These are phyloP conservation scores for Aspergillus costaricaensis DNA, from an alignment of 2,329 filamentous ascomycete genomes.

Conservation along the genomic window DNA sequence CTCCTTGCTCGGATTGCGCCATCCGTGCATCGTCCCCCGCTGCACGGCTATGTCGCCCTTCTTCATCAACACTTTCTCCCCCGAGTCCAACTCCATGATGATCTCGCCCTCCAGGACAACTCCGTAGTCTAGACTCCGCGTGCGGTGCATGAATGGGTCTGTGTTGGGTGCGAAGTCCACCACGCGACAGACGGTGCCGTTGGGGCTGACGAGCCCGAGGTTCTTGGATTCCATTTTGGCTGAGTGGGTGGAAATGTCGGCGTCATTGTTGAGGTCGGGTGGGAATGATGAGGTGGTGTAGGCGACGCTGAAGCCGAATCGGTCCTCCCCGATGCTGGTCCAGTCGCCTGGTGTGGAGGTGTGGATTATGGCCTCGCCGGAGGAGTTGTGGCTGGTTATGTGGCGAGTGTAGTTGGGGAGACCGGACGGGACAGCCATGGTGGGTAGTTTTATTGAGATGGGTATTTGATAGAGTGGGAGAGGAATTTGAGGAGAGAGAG, in stretches of 20 bases:
- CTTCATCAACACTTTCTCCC: conserved; percentile 49
- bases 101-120: conserved; percentile 58
- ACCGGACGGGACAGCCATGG: conserved; percentile 19
- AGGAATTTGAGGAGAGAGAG: neutral
- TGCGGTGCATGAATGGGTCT: conserved; percentile 54
- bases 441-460: too few relatives aligned
- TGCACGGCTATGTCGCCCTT: conserved; percentile 59
- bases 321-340: conserved; percentile 28
- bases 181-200: conserved; percentile 49
- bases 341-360: conserved; percentile 33
- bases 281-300: conserved; percentile 45
- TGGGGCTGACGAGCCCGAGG: conserved; percentile 41
- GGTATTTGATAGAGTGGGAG: too few relatives aligned
- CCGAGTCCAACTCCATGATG: conserved; percentile 56
- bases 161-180: conserved; percentile 53
- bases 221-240: conserved; percentile 25
- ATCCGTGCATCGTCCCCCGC: conserved; percentile 58
- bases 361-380: conserved; percentile 41
- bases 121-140: conserved; percentile 57
- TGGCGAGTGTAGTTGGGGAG: conserved; percentile 33
- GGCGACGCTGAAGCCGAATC: conserved; percentile 43
- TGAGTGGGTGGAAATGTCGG: conserved; percentile 39
- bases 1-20: conserved; percentile 52
- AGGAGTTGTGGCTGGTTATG: conserved; percentile 42
- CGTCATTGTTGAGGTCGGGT: conserved; percentile 36